Evolutionary conservation across 768 basidiomycete genomes (phyloP), one percentile per base, ranked within the genome.

Genomic region (Mycena belliarum): DNA sequence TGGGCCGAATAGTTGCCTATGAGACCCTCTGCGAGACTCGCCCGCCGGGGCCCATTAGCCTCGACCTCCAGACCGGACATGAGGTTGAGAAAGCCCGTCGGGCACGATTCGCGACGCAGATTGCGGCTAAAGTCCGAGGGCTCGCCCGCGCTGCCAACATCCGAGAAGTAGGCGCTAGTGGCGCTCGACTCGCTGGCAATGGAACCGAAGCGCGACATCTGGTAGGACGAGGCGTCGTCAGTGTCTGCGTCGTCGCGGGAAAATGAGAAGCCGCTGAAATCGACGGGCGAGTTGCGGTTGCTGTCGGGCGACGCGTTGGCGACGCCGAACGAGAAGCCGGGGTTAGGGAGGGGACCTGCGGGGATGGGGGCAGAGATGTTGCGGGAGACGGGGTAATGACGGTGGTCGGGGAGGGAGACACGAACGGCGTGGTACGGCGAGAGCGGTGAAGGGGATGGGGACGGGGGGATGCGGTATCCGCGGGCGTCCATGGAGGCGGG

Each of bases 311-410:
- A 75, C 3, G 79, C 79, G 48, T 75, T 81, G 26, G 86, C 82
- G 11, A 79, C 78, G 56, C 86, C 86, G 61, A 88, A 88, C 44
- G 83, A 83, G 73, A 84, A 87, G 53, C 79, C 80, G 38, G 84
- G 84, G 6, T 78, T 76, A 2, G 86, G 86, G 18, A 87, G 74
- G 6, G 86, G 86, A 3, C 86, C 86, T 9, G 84, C 86, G 10
- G 84, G 72, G 59, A 83, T 69, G 55, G 75, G 76, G 43, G 78
- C 69, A 11, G 73, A 69, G 32, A 81, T 64, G 12, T 75, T 65
- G 35, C 85, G 80, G 8, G 81, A 73, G 53, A 82, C 67, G 7
- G 81, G 70, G 63, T 78, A 84, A 7, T 82, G 68, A 15, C 73
- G 74, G 57, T 80, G 79, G 58, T 84, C 83, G 43, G 82, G 80